Base-by-base conservation (phyloP, 148 eudicot species). In the Silene uniflora region DNA sequence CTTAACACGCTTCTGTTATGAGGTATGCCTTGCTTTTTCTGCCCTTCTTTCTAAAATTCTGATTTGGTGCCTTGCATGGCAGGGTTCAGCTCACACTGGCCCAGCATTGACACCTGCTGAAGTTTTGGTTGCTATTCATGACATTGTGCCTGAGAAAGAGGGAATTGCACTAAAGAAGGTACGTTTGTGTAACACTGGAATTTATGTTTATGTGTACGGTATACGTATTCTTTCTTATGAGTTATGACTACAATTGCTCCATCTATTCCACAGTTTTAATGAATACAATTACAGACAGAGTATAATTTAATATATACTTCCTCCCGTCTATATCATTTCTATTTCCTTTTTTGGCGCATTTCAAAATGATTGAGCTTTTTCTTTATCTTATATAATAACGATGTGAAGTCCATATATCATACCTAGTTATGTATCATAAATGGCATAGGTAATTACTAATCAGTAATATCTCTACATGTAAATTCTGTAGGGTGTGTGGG, bases 91-190 rank as follows among this genome's bases (percentile, higher is more conserved):
- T 69, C 94, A 89, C 78, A 86, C 90, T 10, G 98, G 99, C 75
- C 98, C 99, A 58, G 99, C 99, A 78, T 81, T 96, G 83, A 92
- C 99, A 42, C 99, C 99, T 77, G 94, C 91, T 54, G 99, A 96
- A 83, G 99, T 91, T 13, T 85, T 96, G 88, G 99, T 96, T 73
- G 99, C 99, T 75, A 91, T 96, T 62, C 99, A 96, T 84, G 97
- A 86, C 78, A 92, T 96, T 77, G 87, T 79, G 76, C 98, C 99
- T 23, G 98, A 96, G 69, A 92, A 80, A 85, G 99, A 91, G 82
- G 85, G 92, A 62, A 84, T 96, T 79, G 83, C 94, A 42, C 90
- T 96, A 44, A 96, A 91, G 85, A 96, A 96, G 96, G 99, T 85
- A 74, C 39, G 81, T 55, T 21, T 73, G 68, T 46, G 6, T 63